These are phyloP conservation scores for Rubus parviflorus DNA, from an alignment of 306 rosid genomes.

Conservation along the genomic window DNA sequence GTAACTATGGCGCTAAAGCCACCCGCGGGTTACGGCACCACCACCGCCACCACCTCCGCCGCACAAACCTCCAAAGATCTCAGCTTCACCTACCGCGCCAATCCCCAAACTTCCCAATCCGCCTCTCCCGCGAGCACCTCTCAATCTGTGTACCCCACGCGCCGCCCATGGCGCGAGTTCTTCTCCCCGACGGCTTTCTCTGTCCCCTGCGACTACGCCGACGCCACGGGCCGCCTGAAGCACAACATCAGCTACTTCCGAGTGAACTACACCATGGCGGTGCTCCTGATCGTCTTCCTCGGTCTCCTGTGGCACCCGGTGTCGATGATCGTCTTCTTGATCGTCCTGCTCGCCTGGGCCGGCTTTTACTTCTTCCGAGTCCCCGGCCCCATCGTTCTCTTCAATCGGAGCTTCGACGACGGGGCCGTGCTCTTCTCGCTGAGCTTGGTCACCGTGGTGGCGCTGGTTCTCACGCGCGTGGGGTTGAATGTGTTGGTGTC, in stretches of 20 bases:
- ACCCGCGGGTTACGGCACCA: conserved; percentile 33
- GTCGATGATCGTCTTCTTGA: conserved; percentile 47
- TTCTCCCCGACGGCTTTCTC: conserved; percentile 35
- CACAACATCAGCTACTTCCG: conserved; percentile 45
- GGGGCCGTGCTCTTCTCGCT: conserved; percentile 30
- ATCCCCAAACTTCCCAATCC: too few relatives aligned
- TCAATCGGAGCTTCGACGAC: conserved; percentile 33
- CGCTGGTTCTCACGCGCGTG: conserved; percentile 45
- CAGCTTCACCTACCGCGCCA: conserved; percentile 2
- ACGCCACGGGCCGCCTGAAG: conserved; percentile 38
- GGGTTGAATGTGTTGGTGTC: conserved; percentile 49
- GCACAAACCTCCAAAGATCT: conserved; percentile 6
- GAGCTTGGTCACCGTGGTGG: conserved; percentile 39
- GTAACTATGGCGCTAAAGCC: conserved; percentile 25
- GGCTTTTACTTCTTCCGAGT: conserved; percentile 44
- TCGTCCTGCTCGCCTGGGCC: conserved; percentile 42
- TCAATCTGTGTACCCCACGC: conserved; percentile 33
- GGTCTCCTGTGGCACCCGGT: conserved; percentile 58
- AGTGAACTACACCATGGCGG: conserved; percentile 43
- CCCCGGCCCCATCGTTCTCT: conserved; percentile 32
- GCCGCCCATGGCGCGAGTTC: conserved; percentile 53
- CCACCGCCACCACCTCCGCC: conserved; percentile 11
- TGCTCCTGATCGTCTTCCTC: conserved; percentile 46
- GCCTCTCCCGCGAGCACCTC: conserved; percentile 17
- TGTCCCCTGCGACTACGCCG: conserved; percentile 33